Base-by-base conservation (phyloP, 1,284 basidiomycete genomes). In the Boletus albobrunnescens region DNA sequence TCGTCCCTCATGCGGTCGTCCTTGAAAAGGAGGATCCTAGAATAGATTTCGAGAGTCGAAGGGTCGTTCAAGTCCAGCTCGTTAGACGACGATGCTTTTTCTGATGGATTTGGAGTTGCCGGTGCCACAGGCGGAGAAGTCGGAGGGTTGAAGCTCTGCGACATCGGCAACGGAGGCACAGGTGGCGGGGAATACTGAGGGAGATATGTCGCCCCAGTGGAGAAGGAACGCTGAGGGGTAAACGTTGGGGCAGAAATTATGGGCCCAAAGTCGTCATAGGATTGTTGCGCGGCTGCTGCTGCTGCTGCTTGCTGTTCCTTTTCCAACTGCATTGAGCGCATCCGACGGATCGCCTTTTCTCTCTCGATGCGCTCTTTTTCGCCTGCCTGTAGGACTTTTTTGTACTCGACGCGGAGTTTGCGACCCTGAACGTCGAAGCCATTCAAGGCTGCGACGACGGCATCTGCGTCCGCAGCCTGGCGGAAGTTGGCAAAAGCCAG, bases 281-380 rank as follows among this genome's bases (percentile, higher is more conserved):
- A 61, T 23, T 72, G 72, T 0, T 70, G 68, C 54, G n/a, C n/a
- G n/a, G n/a, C n/a, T n/a, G 8, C 48, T 3, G 3, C 41, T 0
- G 5, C 44, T 0, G 66, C 58, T 0, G 30, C 50, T 0, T 71
- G 74, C 43, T 78, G 76, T 61, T 89, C 87, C 66, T 89, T 88
- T 71, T 94, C 91, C 28, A 95, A 71, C 64, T 95, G 92, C 84
- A 95, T 93, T 46, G 90, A 93, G 57, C 93, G 85, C 94, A 99
- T 98, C 48, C 95, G 81, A 60, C 95, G 91, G 58, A 99, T 86
- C 3, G 96, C 96, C 75, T 99, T 99, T 74, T 99, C 96, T 54
- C 96, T 79, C 69, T 99, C 95, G 64, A 99, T 99, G 49, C 93
- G 82, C 66, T 99, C 96, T 74, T 99, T 99, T 71, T 99, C 96